phyloP scores from a whole-genome alignment of 176 grass and related monocot species.

The Pontederia crassipes region DNA sequence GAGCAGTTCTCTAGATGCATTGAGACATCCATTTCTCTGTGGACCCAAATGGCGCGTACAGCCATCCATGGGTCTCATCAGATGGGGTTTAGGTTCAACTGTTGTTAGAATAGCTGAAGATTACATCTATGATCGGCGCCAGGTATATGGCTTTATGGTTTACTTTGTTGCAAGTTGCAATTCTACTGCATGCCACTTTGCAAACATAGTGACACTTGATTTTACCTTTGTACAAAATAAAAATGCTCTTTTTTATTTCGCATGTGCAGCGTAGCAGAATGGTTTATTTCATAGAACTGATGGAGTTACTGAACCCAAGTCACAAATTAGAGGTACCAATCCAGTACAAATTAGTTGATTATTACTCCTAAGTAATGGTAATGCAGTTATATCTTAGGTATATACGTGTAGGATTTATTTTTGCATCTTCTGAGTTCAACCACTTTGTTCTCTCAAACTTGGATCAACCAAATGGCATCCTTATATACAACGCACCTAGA shows the following conservation, averaged over 20 bases:
- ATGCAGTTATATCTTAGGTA: neutral
- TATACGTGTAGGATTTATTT: too few species aligned
- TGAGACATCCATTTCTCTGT: constrained; percentile 92
- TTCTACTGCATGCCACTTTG: neutral
- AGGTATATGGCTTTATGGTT: constrained; percentile 29
- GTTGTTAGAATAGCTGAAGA: constrained; percentile 86
- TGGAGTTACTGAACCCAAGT: constrained; percentile 78
- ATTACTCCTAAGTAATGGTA: neutral
- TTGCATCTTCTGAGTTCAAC: too few species aligned
- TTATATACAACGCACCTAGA: too few species aligned
- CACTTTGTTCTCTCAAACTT: too few species aligned
- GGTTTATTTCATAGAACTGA: constrained; percentile 79
- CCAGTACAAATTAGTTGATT: neutral
- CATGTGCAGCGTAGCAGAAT: constrained; percentile 67
- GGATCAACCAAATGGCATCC: too few species aligned
- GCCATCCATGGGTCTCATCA: constrained; percentile 53
- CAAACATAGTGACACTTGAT: neutral
- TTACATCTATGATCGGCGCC: constrained; percentile 85
- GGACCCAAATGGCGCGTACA: constrained; percentile 84
- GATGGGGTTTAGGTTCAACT: constrained; percentile 92
- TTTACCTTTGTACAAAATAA: neutral
- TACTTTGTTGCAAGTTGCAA: neutral
- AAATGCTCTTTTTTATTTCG: constrained; percentile 13
- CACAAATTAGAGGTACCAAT: constrained; percentile 45
- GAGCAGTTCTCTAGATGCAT: constrained; percentile 70